Conservation (phyloP, 139 green algal species). For the Chlorokybus atmophyticus region DNA sequence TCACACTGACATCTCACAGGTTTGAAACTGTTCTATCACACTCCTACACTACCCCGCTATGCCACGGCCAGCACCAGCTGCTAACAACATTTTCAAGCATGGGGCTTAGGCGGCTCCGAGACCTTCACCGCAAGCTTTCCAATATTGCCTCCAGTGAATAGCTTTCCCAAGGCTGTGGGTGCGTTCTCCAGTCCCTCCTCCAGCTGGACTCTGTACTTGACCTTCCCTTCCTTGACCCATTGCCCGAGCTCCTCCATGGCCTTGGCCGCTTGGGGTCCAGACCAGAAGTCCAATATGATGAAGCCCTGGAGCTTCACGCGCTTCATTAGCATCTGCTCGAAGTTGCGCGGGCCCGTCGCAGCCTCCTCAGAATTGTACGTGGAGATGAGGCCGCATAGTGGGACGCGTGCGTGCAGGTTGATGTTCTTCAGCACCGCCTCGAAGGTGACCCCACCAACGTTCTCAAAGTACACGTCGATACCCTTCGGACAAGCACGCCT, state of each 20-base stretch:
- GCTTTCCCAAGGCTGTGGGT: constrained; percentile 6
- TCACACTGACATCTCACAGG: too few species aligned
- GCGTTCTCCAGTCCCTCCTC: constrained; percentile 30
- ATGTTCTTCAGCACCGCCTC: constrained; percentile 24
- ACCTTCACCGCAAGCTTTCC: constrained; percentile 13
- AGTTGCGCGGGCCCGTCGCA: not conserved
- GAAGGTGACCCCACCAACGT: constrained; percentile 32
- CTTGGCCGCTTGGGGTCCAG: not conserved
- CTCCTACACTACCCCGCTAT: too few species aligned
- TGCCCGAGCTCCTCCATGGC: not conserved
- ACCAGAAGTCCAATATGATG: not conserved
- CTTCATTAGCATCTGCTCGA: not conserved
- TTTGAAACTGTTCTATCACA: too few species aligned
- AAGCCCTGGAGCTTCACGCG: not conserved
- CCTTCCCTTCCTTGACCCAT: constrained; percentile 19
- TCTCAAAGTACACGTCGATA: constrained; percentile 42
- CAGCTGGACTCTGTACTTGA: constrained; percentile 26
- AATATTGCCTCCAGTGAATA: constrained; percentile 10
- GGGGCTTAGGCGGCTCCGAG: too few species aligned
- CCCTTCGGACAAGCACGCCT: constrained; percentile 19
- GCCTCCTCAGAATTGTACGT: constrained; percentile 25
- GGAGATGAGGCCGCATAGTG: constrained; percentile 32
- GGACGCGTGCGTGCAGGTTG: constrained; percentile 13
- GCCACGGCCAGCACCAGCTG: too few species aligned
- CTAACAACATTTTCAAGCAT: too few species aligned